Conservation (phyloP, 2,329 filamentous ascomycete species). For the Monosporascus sp. region DNA sequence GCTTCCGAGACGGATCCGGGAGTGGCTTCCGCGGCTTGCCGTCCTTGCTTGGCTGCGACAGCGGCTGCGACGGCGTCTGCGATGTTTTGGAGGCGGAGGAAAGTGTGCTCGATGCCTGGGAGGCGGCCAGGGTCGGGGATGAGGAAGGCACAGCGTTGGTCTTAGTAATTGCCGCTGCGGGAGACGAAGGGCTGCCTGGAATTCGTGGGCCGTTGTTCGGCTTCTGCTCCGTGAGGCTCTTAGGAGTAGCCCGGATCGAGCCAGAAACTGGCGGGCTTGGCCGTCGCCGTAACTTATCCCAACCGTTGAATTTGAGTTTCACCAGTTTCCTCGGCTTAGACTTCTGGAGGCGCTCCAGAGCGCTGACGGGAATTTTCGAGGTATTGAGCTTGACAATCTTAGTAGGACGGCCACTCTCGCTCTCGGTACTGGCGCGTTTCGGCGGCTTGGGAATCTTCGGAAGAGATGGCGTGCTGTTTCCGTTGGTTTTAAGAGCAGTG, state of each 20-base stretch:
- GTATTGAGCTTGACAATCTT: slow-evolving; percentile 30
- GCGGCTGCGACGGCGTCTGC: slow-evolving; percentile 4
- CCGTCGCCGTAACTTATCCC: slow-evolving; percentile 18
- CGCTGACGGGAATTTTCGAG: slow-evolving; percentile 16
- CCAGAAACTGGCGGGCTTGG: slow-evolving; percentile 13
- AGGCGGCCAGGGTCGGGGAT: slow-evolving; percentile 5
- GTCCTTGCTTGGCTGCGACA: slow-evolving; percentile 8
- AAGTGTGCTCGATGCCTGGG: slow-evolving; percentile 6
- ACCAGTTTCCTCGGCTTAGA: slow-evolving; percentile 15
- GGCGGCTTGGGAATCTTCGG: slow-evolving; percentile 13
- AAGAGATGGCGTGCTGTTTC: slow-evolving; percentile 9
- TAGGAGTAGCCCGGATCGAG: slow-evolving; percentile 24
- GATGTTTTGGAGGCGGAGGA: slow-evolving; percentile 3
- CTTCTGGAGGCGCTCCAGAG: slow-evolving; percentile 13
- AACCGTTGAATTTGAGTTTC: slow-evolving; percentile 24
- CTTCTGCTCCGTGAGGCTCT: slow-evolving; percentile 12
- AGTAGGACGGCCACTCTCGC: slow-evolving; percentile 21
- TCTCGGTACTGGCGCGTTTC: slow-evolving; percentile 25
- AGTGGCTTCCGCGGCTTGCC: slow-evolving; percentile 20
- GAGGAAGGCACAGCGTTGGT: not conserved
- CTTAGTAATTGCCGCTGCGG: not conserved
- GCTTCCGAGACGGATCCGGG: slow-evolving; percentile 6
- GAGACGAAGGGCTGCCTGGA: not conserved
- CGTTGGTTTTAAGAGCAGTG: slow-evolving; percentile 14
- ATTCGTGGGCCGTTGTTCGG: not conserved